Conservation (phyloP, 2,329 filamentous ascomycete species). For the Fulvia fulva region DNA sequence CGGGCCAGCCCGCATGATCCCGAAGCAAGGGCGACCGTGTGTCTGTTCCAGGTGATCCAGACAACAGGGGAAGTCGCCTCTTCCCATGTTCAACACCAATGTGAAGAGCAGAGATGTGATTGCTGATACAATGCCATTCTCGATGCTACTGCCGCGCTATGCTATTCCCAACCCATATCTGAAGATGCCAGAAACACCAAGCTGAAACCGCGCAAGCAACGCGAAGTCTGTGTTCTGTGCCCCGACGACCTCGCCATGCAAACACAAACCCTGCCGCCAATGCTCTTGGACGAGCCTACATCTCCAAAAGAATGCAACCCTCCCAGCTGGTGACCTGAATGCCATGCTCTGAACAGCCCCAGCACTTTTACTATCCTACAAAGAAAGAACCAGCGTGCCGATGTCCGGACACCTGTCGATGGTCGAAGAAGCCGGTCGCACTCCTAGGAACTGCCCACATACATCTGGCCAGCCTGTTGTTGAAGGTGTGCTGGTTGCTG, state of each 20-base stretch:
- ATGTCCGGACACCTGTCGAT: background rate
- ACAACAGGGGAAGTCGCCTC: background rate
- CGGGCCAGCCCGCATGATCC: too few relatives aligned
- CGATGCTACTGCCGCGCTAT: constrained; percentile 1
- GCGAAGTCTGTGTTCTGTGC: background rate
- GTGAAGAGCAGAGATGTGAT: background rate
- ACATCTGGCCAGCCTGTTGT: constrained; percentile 18
- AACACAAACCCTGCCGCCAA: background rate
- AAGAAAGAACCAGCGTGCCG: background rate
- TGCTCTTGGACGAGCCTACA: background rate
- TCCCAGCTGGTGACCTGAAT: background rate
- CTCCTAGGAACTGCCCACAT: constrained; percentile 10
- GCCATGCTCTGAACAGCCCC: background rate
- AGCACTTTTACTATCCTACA: background rate
- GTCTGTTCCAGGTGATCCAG: background rate
- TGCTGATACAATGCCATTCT: background rate
- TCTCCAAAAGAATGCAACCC: background rate
- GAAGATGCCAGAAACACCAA: constrained; percentile 1
- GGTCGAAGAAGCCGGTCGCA: too few relatives aligned
- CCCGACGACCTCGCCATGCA: constrained; percentile 1
- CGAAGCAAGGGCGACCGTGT: background rate
- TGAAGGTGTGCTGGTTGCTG: constrained; percentile 21
- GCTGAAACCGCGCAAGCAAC: constrained; percentile 2
- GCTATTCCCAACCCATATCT: background rate
- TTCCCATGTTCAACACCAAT: background rate